These are phyloP conservation scores for Penicillium italicum DNA, from an alignment of 2,329 filamentous ascomycete species.

Conservation along the genomic window DNA sequence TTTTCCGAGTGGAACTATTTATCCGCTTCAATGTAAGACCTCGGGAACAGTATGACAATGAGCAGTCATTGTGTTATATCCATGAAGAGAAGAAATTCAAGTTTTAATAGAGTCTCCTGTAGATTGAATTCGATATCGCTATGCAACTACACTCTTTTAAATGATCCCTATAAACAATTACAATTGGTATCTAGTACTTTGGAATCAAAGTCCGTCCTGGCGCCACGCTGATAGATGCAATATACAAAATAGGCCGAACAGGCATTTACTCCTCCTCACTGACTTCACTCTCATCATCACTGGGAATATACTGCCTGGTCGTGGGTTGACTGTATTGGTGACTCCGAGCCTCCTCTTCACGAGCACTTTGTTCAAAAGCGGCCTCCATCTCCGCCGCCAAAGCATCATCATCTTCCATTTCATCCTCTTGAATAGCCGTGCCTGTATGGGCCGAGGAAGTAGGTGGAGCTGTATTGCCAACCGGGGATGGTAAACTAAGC, in stretches of 20 bases:
- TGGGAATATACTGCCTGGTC: constrained; percentile 34
- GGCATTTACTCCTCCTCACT: constrained; percentile 59
- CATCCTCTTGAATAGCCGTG: constrained; percentile 28
- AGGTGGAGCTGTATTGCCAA: constrained; percentile 20
- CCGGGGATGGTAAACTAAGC: constrained; percentile 38
- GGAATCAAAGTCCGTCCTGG: constrained; percentile 3
- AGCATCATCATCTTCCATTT: constrained; percentile 48
- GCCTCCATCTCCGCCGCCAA: constrained; percentile 58
- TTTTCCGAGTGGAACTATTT: not conserved
- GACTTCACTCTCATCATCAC: constrained; percentile 60
- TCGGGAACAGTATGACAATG: not conserved
- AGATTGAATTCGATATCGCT: not conserved
- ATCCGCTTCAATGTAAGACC: not conserved
- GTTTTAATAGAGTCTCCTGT: not conserved
- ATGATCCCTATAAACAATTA: constrained; percentile 5
- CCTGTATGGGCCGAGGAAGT: constrained; percentile 17
- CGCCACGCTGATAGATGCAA: constrained; percentile 13
- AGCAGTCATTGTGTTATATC: not conserved
- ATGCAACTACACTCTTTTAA: not conserved
- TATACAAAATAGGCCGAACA: not conserved
- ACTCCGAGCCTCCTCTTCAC: constrained; percentile 41
- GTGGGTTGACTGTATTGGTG: constrained; percentile 31
- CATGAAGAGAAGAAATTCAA: not conserved
- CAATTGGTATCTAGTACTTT: constrained; percentile 9
- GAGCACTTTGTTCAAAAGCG: constrained; percentile 46